These are phyloP conservation scores for Gypsophila paniculata DNA, from an alignment of 179 eudicot genomes.

Conservation along the genomic window DNA sequence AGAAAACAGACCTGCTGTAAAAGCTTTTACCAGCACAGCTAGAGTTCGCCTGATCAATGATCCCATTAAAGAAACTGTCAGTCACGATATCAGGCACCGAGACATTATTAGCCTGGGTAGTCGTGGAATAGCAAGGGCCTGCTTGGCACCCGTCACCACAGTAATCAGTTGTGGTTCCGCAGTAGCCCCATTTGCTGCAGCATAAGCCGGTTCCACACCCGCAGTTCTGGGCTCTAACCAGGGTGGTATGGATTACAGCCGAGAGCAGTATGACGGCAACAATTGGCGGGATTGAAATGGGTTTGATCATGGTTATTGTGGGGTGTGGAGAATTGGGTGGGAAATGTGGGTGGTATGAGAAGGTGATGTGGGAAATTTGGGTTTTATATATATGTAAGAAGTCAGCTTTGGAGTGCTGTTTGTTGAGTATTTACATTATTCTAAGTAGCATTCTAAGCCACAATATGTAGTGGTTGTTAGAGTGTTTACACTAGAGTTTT, in stretches of 20 bases:
- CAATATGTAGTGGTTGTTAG: not conserved
- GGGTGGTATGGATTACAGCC: not conserved
- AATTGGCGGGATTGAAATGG: not conserved
- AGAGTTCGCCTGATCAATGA: conserved; percentile 27
- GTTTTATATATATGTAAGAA: not conserved
- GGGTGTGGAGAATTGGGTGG: not conserved
- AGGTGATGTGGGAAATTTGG: not conserved
- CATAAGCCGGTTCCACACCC: conserved; percentile 22
- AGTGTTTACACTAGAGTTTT: not conserved
- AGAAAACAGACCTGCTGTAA: conserved; percentile 25
- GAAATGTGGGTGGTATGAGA: conserved; percentile 8
- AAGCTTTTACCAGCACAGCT: conserved; percentile 35
- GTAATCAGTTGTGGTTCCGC: conserved; percentile 25
- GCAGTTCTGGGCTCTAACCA: conserved; percentile 22
- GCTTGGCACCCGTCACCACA: conserved; percentile 32
- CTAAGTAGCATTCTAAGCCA: not conserved
- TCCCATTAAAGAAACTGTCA: conserved; percentile 27
- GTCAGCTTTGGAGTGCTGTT: conserved; percentile 21
- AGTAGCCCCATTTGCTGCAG: conserved; percentile 32
- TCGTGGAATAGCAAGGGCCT: conserved; percentile 28
- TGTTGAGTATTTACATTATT: not conserved
- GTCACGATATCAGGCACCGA: conserved; percentile 28
- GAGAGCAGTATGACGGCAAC: not conserved
- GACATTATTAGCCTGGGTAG: conserved; percentile 13
- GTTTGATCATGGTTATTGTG: not conserved